A percentile compares a stretch with the other conserved stretches of the same genome.
phyloP scores from a whole-genome alignment of 768 basidiomycete genomes.

The Epithele typhae region DNA sequence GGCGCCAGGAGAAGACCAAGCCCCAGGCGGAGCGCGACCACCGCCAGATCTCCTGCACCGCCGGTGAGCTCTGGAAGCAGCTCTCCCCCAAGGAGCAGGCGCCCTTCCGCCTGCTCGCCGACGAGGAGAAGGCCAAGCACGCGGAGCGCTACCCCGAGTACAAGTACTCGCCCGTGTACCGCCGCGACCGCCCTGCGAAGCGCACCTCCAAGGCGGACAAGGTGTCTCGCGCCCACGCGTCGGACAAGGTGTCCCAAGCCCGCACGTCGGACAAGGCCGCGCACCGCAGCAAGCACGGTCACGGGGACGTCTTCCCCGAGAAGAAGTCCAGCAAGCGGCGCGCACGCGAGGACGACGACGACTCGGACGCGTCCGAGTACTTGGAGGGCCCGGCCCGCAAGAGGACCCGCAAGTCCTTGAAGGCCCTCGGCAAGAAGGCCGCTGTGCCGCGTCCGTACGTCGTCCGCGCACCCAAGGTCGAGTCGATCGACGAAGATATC shows the following conservation, averaged over 20 bases:
- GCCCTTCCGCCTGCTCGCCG: slow-evolving; percentile 44
- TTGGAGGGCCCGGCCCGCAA: neutral
- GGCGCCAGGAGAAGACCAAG: slow-evolving; percentile 48
- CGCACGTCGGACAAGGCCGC: slow-evolving; percentile 31
- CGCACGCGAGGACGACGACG: neutral
- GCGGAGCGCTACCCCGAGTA: slow-evolving; percentile 52
- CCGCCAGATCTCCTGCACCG: slow-evolving; percentile 67
- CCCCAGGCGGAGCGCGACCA: slow-evolving; percentile 60
- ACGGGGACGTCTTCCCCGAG: no score
- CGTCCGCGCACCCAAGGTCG: neutral
- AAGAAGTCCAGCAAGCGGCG: slow-evolving; percentile 7
- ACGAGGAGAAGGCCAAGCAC: slow-evolving; percentile 43
- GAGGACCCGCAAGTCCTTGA: neutral
- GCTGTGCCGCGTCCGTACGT: neutral
- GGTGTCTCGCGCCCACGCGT: slow-evolving; percentile 27
- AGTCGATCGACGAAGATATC: slow-evolving; percentile 4
- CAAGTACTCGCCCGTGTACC: slow-evolving; percentile 52
- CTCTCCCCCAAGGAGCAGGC: slow-evolving; percentile 43
- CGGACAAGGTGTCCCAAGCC: slow-evolving; percentile 33
- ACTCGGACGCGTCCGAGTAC: slow-evolving; percentile 4
- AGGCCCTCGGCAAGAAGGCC: neutral
- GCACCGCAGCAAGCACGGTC: slow-evolving; percentile 21
- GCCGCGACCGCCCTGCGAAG: slow-evolving; percentile 28
- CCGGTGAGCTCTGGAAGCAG: slow-evolving; percentile 64
- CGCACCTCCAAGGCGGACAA: slow-evolving; percentile 36